Evolutionary conservation across 139 green algal genomes (phyloP), one percentile per base, ranked within the genome.

Genomic region (Picochlorum costavermella): DNA sequence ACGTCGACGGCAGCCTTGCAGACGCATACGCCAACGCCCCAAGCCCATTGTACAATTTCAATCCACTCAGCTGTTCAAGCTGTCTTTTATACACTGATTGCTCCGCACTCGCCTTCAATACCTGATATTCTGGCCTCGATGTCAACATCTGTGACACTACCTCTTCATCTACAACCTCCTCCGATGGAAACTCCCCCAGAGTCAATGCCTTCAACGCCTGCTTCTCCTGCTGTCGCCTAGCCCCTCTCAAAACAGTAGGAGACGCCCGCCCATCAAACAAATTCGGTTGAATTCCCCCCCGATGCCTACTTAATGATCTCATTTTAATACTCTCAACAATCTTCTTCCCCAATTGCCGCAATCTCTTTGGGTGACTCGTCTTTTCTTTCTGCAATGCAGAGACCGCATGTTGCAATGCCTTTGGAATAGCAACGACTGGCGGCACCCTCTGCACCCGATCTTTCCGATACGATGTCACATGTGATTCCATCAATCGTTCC

Each of bases 1-100:
- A 84, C 63, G 66, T 75, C 4, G 64, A 76, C 12, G 78, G 75
- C 68, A 84, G 61, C 36, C 78, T 71, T 1, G 61, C 36, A 1
- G 67, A 63, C 0, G 50, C 65, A 29, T 84, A 84, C 2, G 74
- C 78, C 37, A 71, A 50, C 5, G 72, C 46, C 17, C 46, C 46
- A n/a, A 51, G 46, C 46, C 46, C 46, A 20, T 51, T 51, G 12
- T 51, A 51, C 17, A 51, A n/a, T 51, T 51, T 51, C 16, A 20
- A 51, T 8, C 46, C 46, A 51, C 16, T 51, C 33, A 40, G 33
- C 14, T 51, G 4, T 51, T 51, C 17, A n/a, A n/a, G 46, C 46
- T 51, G 46, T 51, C 16, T 10, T 20, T 53, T 23, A 53, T 53
- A 53, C n/a, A 56, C 37, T 55, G 36, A 65, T 17, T 29, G 25